These are phyloP conservation scores for Rhizopogon rudus DNA, from an alignment of 768 basidiomycete genomes.

Conservation along the genomic window DNA sequence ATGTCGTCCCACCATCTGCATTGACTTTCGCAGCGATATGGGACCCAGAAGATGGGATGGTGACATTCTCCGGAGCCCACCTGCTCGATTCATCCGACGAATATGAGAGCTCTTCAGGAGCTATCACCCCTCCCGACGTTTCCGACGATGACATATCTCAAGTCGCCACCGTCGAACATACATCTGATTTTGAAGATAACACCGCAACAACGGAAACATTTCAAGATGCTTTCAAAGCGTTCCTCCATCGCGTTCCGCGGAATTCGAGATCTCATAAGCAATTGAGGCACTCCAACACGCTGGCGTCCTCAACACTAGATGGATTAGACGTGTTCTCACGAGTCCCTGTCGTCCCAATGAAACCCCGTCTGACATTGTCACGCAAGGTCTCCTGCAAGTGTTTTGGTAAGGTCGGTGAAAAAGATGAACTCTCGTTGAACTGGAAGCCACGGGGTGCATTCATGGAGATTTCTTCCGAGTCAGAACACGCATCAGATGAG, in stretches of 20 bases:
- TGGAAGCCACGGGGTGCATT: slow-evolving; percentile 5
- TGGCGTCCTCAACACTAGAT: slow-evolving; percentile 27
- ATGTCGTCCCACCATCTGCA: slow-evolving; percentile 49
- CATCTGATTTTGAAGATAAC: slow-evolving; percentile 14
- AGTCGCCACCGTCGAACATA: slow-evolving; percentile 7
- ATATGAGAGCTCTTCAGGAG: slow-evolving; percentile 10
- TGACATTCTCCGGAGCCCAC: slow-evolving; percentile 50
- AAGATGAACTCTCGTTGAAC: slow-evolving; percentile 9
- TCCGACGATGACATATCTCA: slow-evolving; percentile 17
- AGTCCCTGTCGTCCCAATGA: slow-evolving; percentile 10
- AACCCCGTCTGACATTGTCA: slow-evolving; percentile 8
- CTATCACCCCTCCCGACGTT: slow-evolving; percentile 4
- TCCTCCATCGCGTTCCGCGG: slow-evolving; percentile 18
- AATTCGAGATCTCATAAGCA: slow-evolving; percentile 11
- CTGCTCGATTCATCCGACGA: slow-evolving; percentile 29
- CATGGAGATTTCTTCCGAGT: slow-evolving; percentile 12
- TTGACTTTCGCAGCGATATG: slow-evolving; percentile 58
- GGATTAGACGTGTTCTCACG: slow-evolving; percentile 26
- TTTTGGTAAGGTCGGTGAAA: slow-evolving; percentile 15
- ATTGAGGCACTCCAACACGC: slow-evolving; percentile 12
- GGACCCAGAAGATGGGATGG: slow-evolving; percentile 53
- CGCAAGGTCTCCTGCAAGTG: slow-evolving; percentile 12
- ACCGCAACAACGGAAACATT: slow-evolving; percentile 15
- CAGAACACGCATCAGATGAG: slow-evolving; percentile 18
- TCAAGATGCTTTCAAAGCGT: slow-evolving; percentile 26